Conservation (phyloP, 208 protist genomes). For the Borovskyia barvae region DNA sequence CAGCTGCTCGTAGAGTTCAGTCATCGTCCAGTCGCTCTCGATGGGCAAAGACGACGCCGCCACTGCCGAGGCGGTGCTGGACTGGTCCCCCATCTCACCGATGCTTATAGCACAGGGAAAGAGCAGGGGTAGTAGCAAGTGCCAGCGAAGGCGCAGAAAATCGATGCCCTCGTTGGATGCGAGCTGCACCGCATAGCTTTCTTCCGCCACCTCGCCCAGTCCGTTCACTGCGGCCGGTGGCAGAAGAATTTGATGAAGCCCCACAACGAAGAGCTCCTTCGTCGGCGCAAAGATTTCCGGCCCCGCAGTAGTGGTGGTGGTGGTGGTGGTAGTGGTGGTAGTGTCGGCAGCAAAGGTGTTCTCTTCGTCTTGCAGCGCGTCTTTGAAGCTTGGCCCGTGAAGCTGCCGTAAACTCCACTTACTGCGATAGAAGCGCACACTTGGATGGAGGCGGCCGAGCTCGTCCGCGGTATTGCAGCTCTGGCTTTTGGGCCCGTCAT, state of each 20-base stretch:
- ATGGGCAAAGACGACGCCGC: neutral
- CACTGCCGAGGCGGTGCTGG: no score
- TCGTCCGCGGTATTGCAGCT: no score
- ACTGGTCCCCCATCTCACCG: no score
- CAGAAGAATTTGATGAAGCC: slow-evolving; percentile 69
- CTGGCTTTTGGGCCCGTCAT: no score
- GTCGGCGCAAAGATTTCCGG: neutral
- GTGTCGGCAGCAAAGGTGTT: neutral
- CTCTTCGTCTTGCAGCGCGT: neutral
- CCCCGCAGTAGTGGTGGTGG: no score
- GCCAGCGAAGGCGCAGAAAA: slow-evolving; percentile 68
- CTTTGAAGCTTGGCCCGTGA: neutral
- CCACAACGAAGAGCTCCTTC: slow-evolving; percentile 42
- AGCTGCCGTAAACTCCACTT: slow-evolving; percentile 25
- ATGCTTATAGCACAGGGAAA: no score
- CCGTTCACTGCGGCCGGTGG: slow-evolving; percentile 37
- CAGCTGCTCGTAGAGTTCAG: slow-evolving; percentile 4
- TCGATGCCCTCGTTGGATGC: slow-evolving; percentile 60
- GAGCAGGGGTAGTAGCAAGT: slow-evolving; percentile 52
- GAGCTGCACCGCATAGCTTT: slow-evolving; percentile 63
- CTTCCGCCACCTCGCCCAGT: slow-evolving; percentile 35
- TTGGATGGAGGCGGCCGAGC: slow-evolving; percentile 32
- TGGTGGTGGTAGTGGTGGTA: neutral
- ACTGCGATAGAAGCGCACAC: slow-evolving; percentile 64
- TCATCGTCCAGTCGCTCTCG: slow-evolving; percentile 5